Evolutionary conservation across 768 basidiomycete species (phyloP).

Genomic region (Pisolithus orientalis): DNA sequence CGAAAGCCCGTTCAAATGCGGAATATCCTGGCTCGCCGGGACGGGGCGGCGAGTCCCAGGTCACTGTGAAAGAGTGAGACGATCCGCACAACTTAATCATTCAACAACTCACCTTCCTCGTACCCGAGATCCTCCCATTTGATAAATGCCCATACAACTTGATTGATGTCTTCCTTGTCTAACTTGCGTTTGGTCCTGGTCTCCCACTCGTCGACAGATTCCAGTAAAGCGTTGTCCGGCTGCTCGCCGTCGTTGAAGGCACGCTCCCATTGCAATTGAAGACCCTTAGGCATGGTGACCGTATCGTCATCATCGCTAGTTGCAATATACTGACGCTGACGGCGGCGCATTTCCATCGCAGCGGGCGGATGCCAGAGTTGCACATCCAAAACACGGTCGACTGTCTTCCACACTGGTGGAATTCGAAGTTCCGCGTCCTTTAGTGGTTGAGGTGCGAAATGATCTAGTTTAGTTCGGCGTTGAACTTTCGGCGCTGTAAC

Average conservation of each 20-base stretch:
- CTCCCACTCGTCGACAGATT: constrained; percentile 55
- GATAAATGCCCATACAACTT: constrained; percentile 76
- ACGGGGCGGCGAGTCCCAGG: constrained; percentile 87
- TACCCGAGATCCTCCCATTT: constrained; percentile 96
- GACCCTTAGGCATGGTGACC: constrained; percentile 16
- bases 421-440: constrained; percentile 71
- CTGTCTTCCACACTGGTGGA: constrained; percentile 76
- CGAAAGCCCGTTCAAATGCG: constrained; percentile 64
- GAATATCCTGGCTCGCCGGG: constrained; percentile 48
- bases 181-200: constrained; percentile 35
- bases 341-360: constrained; percentile 13
- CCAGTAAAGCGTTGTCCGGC: constrained; percentile 47
- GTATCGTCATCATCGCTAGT: constrained; percentile 21
- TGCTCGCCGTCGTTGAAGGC: constrained; percentile 58
- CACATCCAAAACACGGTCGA: constrained; percentile 89
- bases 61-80: constrained; percentile 42
- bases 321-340: constrained; percentile 10
- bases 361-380: constrained; percentile 49
- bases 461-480: constrained; percentile 21
- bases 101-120: constrained; percentile 62
- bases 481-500: constrained; percentile 8
- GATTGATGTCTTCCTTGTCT: constrained; percentile 44
- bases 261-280: constrained; percentile 23
- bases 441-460: constrained; percentile 32
- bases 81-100: not conserved